A percentile compares a stretch with the other conserved stretches of the same genome.
These are phyloP conservation scores for Cicer judaicum DNA, from an alignment of 306 rosid genomes.

Conservation along the genomic window DNA sequence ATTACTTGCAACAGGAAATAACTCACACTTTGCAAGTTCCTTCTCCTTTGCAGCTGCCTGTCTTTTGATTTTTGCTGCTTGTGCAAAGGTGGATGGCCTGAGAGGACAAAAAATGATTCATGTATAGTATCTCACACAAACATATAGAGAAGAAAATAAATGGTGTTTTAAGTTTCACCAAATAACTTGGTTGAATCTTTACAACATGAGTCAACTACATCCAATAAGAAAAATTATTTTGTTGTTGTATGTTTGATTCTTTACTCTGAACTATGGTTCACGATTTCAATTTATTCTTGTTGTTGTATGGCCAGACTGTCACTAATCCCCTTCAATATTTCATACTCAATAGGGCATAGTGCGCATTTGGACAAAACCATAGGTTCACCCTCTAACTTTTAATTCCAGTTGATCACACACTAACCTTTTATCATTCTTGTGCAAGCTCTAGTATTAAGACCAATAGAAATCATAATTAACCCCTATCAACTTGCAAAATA, in stretches of 20 bases:
- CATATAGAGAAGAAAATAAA: neutral
- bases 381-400: neutral
- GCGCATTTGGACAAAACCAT: conserved; percentile 13
- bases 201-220: neutral
- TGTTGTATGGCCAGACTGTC: neutral
- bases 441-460: neutral
- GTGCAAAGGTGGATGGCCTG: conserved; percentile 94
- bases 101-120: conserved; percentile 35
- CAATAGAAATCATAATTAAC: conserved; percentile 10
- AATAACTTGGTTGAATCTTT: neutral
- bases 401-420: neutral
- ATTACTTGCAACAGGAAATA: conserved; percentile 39
- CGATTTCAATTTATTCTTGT: neutral
- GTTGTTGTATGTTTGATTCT: conserved; percentile 14
- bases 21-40: conserved; percentile 81
- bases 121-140: conserved; percentile 8
- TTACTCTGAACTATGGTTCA: conserved; percentile 21
- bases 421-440: neutral
- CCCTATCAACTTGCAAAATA: conserved; percentile 6
- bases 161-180: conserved; percentile 15
- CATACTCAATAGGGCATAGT: neutral
- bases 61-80: conserved; percentile 86
- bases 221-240: neutral
- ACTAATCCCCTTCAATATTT: neutral
- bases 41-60: conserved; percentile 81